phyloP scores from a whole-genome alignment of 169 alveolate species.

The Plasmodium coatneyi region DNA sequence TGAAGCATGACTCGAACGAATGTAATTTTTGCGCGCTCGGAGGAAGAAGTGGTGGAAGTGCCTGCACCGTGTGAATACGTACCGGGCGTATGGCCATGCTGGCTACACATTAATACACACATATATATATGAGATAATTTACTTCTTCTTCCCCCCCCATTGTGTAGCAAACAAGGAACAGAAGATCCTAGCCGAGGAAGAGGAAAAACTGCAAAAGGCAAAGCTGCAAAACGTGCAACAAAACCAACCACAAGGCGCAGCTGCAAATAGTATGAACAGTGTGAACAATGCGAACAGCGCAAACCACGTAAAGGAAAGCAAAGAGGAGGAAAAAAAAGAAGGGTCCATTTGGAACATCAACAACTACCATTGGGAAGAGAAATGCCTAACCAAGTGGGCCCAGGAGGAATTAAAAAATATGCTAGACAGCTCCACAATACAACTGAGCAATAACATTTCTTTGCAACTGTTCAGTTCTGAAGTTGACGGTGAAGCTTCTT shows the following conservation, averaged over 20 bases:
- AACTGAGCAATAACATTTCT: conserved; percentile 50
- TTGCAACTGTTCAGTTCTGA: conserved; percentile 42
- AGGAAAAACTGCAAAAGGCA: conserved; percentile 19
- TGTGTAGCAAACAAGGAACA: conserved; percentile 18
- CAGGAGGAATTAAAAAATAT: conserved; percentile 72
- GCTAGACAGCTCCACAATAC: conserved; percentile 45
- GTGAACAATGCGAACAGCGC: not conserved
- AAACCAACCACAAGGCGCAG: not conserved
- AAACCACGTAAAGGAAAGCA: not conserved
- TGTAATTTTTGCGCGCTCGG: not conserved
- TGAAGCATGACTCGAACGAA: conserved; percentile 47
- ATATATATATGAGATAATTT: not conserved
- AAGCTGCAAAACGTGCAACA: not conserved
- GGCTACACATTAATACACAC: not conserved
- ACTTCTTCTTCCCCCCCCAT: not conserved
- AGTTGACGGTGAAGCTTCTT: conserved; percentile 81
- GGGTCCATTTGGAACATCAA: conserved; percentile 82
- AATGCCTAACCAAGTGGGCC: conserved; percentile 78
- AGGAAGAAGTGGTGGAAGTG: not conserved
- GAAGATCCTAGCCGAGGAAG: conserved; percentile 14
- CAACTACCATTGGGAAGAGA: conserved; percentile 84
- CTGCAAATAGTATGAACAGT: not conserved
- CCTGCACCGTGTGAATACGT: not conserved
- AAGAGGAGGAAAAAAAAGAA: conserved; percentile 35
- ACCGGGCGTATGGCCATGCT: not conserved